Conservation (phyloP, 345 rosid genomes). For the Jatropha curcas region DNA sequence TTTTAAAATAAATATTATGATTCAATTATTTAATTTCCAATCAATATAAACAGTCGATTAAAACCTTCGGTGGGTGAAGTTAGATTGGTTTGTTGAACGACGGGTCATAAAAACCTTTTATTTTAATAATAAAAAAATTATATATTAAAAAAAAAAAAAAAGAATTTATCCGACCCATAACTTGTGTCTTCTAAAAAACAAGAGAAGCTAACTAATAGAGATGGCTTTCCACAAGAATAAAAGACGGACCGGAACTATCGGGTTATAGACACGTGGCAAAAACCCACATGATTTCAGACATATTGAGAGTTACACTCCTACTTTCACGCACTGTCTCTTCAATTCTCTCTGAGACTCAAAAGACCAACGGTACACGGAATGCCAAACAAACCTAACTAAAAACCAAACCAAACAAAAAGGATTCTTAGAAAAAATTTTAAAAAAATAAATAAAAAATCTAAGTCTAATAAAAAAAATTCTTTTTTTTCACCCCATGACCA, state of each 20-base stretch:
- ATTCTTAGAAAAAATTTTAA: not conserved
- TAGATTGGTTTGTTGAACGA: too few relatives aligned
- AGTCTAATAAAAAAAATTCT: not conserved
- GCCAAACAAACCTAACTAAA: conserved; percentile 13
- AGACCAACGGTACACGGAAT: conserved; percentile 29
- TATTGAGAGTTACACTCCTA: conserved; percentile 7
- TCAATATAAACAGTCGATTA: too few relatives aligned
- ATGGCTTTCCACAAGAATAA: conserved; percentile 4
- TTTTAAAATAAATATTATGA: too few relatives aligned
- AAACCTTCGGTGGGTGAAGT: too few relatives aligned
- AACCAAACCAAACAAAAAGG: too few relatives aligned
- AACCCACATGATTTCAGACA: conserved; percentile 10
- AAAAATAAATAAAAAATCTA: not conserved
- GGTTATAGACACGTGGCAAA: conserved; percentile 33
- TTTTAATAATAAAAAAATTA: too few relatives aligned
- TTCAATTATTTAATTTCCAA: too few relatives aligned
- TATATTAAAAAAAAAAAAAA: too few relatives aligned
- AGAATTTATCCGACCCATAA: too few relatives aligned
- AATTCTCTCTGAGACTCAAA: conserved; percentile 14
- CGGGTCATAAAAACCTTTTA: too few relatives aligned
- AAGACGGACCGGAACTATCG: conserved; percentile 29
- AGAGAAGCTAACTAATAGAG: not conserved
- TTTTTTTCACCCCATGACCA: not conserved
- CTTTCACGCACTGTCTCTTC: conserved; percentile 18
- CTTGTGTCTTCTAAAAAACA: too few relatives aligned